Base-by-base conservation (phyloP, 768 basidiomycete species). In the Termitomyces sp. region DNA sequence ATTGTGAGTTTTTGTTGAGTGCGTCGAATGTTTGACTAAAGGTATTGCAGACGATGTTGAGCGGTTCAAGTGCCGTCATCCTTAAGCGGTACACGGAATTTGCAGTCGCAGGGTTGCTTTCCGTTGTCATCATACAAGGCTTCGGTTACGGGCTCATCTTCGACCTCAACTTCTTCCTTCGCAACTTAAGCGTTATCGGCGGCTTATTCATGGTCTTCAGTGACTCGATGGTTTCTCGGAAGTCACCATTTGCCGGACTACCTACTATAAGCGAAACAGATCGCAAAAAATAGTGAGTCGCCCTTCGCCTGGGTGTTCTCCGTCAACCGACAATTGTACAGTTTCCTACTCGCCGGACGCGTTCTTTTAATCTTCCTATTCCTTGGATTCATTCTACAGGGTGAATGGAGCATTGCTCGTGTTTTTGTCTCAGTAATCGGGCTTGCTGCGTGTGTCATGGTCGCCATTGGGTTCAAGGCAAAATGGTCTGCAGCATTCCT, bases 111-210 rank as follows among this genome's bases (percentile, higher is more conserved):
- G 95, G 94, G 67, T 89, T 99, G 50, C 83, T 98, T 57, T 81
- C 79, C 54, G 97, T 98, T 54, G 96, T 99, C 60, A 76, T 98
- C 68, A 86, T 95, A 49, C 97, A 99, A 77, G 96, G 96, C 49
- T 91, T 99, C 67, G 97, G 97, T 67, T 99, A 99, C 70, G 97
- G 97, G 38, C 91, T 99, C 73, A 96, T 99, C 70, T 99, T 99
- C 76, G 97, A 98, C 82, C 83, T 98, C 74, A 98, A 92, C 79
- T 99, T 99, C 85, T 99, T 99, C 94, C 89, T 98, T 49, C 95
- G 97, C 74, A 99, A 98, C 77, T 83, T 99, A 60, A 92, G 89
- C 64, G 97, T 99, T 71, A 94, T 98, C 63, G 97, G 97, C 59
- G 97, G 97, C 57, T 86, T 99, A 50, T 88, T 99, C 77, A 99